Evolutionary conservation across 1,139 yeast genomes (phyloP).

Genomic region (Zygosaccharomyces sapae): DNA sequence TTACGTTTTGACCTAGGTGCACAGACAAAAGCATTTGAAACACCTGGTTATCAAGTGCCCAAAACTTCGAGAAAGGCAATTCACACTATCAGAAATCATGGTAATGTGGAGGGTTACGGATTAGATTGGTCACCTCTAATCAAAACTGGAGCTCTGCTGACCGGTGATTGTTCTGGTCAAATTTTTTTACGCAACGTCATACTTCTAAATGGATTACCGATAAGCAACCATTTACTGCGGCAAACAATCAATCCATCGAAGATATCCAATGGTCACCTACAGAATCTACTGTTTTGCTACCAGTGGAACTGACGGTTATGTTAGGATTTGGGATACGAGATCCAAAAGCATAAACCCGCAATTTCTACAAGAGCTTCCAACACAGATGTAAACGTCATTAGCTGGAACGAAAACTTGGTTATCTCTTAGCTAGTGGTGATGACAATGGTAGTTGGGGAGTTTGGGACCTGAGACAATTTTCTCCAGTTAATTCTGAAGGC

Average conservation of each 20-base stretch:
- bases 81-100: conserved; percentile 82
- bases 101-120: conserved; percentile 97
- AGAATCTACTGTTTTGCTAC: conserved; percentile 89
- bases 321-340: conserved; percentile 95
- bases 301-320: conserved; percentile 86
- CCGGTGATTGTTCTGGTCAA: conserved; percentile 89
- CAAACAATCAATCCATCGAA: conserved; percentile 68
- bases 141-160: conserved; percentile 71
- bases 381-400: conserved; percentile 88
- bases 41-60: conserved; percentile 80
- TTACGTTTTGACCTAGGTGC: conserved; percentile 70
- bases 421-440: conserved; percentile 89
- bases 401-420: conserved; percentile 89
- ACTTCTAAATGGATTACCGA: conserved; percentile 84
- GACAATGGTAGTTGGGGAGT: conserved; percentile 98
- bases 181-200: conserved; percentile 74
- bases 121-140: conserved; percentile 92
- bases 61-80: conserved; percentile 74
- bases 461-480: conserved; percentile 93
- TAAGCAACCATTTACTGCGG: conserved; percentile 70
- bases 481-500: conserved; percentile 44
- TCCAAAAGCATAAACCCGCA: conserved; percentile 90
- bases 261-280: conserved; percentile 96
- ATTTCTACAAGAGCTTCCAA: conserved; percentile 77
- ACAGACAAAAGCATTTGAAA: conserved; percentile 77